Base-by-base conservation (phyloP, 371 early-diverging fungal genomes). In the Syncephalastrum contaminatum region DNA sequence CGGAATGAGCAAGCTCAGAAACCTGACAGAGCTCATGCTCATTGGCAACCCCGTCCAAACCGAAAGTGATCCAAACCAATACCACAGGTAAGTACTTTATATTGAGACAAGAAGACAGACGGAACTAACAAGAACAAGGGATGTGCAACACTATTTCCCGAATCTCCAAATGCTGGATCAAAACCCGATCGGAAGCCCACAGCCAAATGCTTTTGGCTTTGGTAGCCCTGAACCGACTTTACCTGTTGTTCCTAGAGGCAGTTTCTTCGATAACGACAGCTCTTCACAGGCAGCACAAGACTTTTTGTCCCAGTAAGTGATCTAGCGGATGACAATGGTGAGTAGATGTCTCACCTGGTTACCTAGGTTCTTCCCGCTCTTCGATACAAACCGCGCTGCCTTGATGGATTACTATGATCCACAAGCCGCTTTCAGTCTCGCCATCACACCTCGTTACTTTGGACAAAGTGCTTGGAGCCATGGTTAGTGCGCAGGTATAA, bases 41-140 rank as follows among this genome's bases (percentile, higher is more conserved):
- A 44, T 56, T 1, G 82, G 83, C 19, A 87, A 85, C 53, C 84
- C 88, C 3, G 59, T 87, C 14, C 67, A 76, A 43, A 62, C 53
- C 13, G 59, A 67, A 12, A 52, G 56, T 16, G 45, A 60, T n/a
- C 30, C 43, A n/a, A 16, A 54, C 15, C n/a, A 53, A 1, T 55
- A 63, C 22, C 43, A 64, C 53, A 60, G 59, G 68, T 63, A 50
- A 16, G 19, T 39, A 19, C 1, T 30, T 12, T 30, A 10, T 12
- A 12, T 5, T 24, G 20, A 27, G 15, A 22, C 0, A 39, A 21
- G 4, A 24, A 5, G 7, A 30, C n/a, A 10, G 36, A 5, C 10
- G 36, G 7, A 25, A 10, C 36, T 30, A 30, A 30, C 36, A 30
- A 30, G 10, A 12, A 13, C 7, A 46, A 65, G 65, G 13, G 65